A percentile compares a stretch with the other conserved stretches of the same genome.
Evolutionary conservation across 371 early-diverging fungal genomes (phyloP).

Genomic region (Mucor racemosus): DNA sequence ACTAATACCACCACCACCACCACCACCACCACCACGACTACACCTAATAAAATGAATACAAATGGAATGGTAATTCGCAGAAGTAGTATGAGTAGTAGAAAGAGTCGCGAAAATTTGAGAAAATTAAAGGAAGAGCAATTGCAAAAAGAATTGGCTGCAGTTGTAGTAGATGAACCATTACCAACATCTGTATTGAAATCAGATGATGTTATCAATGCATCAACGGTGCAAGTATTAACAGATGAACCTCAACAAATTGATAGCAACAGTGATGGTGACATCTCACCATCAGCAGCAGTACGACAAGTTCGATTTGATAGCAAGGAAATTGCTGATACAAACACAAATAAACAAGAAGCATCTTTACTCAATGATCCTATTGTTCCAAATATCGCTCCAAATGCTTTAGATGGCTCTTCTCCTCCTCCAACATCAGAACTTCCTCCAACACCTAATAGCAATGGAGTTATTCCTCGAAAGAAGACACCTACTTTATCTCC

Average conservation of each 20-base stretch:
- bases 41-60: conserved; percentile 4
- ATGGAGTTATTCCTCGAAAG: conserved; percentile 17
- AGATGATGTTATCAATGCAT: background rate
- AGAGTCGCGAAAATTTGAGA: conserved; percentile 45
- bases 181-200: background rate
- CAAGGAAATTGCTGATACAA: background rate
- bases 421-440: background rate
- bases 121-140: conserved; percentile 18
- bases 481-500: conserved; percentile 18
- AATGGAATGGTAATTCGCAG: conserved; percentile 30
- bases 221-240: background rate
- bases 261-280: background rate
- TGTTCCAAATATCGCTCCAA: background rate
- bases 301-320: conserved; percentile 14
- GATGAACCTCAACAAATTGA: conserved; percentile 8
- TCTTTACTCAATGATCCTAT: background rate
- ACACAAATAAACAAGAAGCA: background rate
- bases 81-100: conserved; percentile 41
- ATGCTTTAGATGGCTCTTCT: conserved; percentile 13
- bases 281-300: background rate
- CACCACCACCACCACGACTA: too few relatives aligned
- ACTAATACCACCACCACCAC: background rate
- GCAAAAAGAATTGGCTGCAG: background rate
- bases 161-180: conserved; percentile 12
- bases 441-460: background rate